Evolutionary conservation across 768 basidiomycete species (phyloP).

Genomic region (Ephemerocybe angulata): DNA sequence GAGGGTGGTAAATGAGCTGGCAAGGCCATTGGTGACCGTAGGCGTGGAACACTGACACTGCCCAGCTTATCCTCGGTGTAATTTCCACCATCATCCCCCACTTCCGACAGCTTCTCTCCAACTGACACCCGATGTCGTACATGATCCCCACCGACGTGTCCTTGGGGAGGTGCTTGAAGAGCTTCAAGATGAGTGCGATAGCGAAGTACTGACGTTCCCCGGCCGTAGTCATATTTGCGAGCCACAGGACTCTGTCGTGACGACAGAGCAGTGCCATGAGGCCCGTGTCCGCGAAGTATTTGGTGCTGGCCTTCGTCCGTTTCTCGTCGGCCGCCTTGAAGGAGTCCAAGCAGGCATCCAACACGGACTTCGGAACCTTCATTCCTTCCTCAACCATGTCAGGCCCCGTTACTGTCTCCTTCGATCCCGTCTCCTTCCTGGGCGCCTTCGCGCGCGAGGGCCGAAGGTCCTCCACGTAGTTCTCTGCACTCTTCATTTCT

Average conservation of each 20-base stretch:
- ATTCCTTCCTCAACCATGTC: background rate
- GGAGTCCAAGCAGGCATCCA: constrained; percentile 10
- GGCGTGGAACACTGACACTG: constrained; percentile 32
- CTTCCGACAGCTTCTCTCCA: constrained; percentile 17
- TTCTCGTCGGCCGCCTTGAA: constrained; percentile 14
- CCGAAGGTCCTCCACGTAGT: background rate
- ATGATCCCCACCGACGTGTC: constrained; percentile 16
- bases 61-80: constrained; percentile 20
- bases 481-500: background rate
- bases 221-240: constrained; percentile 32
- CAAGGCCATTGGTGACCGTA: constrained; percentile 36
- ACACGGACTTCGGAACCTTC: constrained; percentile 9
- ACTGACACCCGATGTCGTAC: constrained; percentile 33
- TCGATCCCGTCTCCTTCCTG: too few species aligned
- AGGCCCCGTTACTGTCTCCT: background rate
- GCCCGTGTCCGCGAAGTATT: constrained; percentile 16
- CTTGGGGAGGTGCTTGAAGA: constrained; percentile 28
- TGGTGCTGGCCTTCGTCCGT: constrained; percentile 5
- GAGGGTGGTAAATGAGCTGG: constrained; percentile 30
- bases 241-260: constrained; percentile 29
- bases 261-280: constrained; percentile 34
- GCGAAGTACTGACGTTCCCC: constrained; percentile 31
- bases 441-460: background rate
- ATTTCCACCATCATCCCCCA: constrained; percentile 22
- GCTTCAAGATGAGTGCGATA: constrained; percentile 23